Evolutionary conservation across 2,329 filamentous ascomycete genomes (phyloP), one percentile per base, ranked within the genome.

Genomic region (Sphaerulina populicola): DNA sequence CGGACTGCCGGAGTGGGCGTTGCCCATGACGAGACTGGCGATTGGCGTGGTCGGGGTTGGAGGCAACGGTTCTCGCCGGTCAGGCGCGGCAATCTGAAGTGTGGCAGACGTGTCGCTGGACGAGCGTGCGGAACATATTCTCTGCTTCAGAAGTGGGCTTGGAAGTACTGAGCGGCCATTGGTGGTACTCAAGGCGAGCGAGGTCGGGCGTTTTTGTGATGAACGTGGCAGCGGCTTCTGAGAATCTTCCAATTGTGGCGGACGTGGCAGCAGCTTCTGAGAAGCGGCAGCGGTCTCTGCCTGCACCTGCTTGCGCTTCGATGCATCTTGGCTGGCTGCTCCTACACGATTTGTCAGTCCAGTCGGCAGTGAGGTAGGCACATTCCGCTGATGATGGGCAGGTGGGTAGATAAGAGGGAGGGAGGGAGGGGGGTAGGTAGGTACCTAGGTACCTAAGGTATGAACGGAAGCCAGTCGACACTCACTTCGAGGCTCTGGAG

Each of bases 131-230:
- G 55, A 53, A 57, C 54, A 51, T 51, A 64, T 60, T 44, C 40
- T 46, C 44, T 57, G 58, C 52, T 58, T 60, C 45, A 65, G 55
- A 18, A 60, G 53, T 39, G 49, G 40, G 15, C 44, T 48, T 29
- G 58, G 45, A 46, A 60, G 52, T 39, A 56, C 54, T 9, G 62
- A 62, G 44, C 53, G 49, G 53, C 63, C 61, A 59, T 62, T 63
- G 37, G 46, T 27, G 7, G 37, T 53, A 42, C 40, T 52, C 51
- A 64, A 49, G 27, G 47, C 56, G 38, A 64, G 55, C 12, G 54
- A 51, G 29, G 55, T 43, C 29, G 62, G 62, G 33, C 57, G 58
- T 43, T 53, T 54, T 43, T 49, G 45, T 23, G 44, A 44, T 39
- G 52, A 35, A 35, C 31, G 44, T 31, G 53, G 45, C 6, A n/a